Conservation (phyloP, 1,284 basidiomycete genomes). For the Leucoagaricus sp. region DNA sequence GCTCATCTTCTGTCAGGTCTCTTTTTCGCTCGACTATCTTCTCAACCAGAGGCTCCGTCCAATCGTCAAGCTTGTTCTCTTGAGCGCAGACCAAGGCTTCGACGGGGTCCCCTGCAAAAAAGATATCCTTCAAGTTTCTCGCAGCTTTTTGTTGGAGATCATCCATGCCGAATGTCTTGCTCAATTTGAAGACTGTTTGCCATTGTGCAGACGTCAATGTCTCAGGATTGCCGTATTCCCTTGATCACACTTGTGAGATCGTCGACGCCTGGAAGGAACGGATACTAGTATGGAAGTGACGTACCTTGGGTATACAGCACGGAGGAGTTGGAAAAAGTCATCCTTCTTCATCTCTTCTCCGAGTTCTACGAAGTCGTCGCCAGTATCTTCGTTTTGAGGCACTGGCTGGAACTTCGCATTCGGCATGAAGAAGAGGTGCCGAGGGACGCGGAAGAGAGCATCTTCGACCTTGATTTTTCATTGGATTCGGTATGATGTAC, state of each 20-base stretch:
- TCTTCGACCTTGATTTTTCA: slow-evolving; percentile 8
- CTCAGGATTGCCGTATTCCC: slow-evolving; percentile 8
- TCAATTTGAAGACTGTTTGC: slow-evolving; percentile 4
- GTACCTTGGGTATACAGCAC: slow-evolving; percentile 13
- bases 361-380: slow-evolving; percentile 11
- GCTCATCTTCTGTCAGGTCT: neutral
- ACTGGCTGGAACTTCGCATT: slow-evolving; percentile 11
- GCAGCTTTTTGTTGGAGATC: slow-evolving; percentile 2
- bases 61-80: slow-evolving; percentile 6
- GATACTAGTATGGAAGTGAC: too few relatives aligned
- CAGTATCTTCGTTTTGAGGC: slow-evolving; percentile 1
- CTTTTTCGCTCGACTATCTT: neutral
- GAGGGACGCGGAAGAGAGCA: slow-evolving; percentile 11
- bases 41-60: slow-evolving; percentile 1
- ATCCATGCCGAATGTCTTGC: neutral
- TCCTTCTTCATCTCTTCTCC: slow-evolving; percentile 6
- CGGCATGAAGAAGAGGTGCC: slow-evolving; percentile 11
- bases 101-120: slow-evolving; percentile 8
- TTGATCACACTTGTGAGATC: neutral
- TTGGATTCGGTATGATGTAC: neutral
- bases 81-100: slow-evolving; percentile 5
- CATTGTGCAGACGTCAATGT: neutral
- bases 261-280: neutral
- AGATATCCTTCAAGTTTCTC: slow-evolving; percentile 3
- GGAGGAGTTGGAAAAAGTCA: slow-evolving; percentile 10